phyloP scores from a whole-genome alignment of 768 basidiomycete species.

The Termitomyces sp. region DNA sequence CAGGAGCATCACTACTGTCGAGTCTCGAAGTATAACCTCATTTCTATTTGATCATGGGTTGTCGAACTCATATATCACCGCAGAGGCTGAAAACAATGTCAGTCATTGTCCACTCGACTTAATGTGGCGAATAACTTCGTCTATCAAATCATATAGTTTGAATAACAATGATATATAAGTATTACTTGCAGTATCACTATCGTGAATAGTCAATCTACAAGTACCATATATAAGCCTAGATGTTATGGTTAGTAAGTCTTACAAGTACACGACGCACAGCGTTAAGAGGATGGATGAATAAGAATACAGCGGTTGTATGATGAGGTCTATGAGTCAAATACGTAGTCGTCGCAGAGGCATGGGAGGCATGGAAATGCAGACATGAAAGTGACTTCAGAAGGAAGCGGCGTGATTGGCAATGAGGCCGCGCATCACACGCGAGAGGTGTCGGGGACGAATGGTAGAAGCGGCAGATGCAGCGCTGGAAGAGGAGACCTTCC shows the following conservation, averaged over 20 bases:
- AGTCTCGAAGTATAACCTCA: no score
- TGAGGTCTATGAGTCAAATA: neutral
- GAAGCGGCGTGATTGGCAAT: conserved; percentile 8
- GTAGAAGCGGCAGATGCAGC: conserved; percentile 4
- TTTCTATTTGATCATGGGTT: no score
- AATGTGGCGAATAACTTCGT: no score
- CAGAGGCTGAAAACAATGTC: no score
- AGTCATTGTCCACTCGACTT: no score
- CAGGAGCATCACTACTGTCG: no score
- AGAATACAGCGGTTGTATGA: neutral
- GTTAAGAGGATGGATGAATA: neutral
- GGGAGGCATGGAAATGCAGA: neutral
- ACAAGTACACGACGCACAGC: conserved; percentile 7
- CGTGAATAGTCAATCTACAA: neutral
- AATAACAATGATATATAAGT: neutral
- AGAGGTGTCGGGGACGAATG: conserved; percentile 22
- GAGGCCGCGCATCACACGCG: conserved; percentile 27
- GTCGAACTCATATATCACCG: no score
- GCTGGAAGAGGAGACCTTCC: conserved; percentile 2
- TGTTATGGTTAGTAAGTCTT: neutral
- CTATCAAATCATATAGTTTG: no score
- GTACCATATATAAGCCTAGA: neutral
- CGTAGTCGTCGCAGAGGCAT: neutral
- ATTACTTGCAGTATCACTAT: neutral
- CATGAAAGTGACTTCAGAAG: neutral